Conservation (phyloP, 1,284 basidiomycete genomes). For the Irpex sp. region DNA sequence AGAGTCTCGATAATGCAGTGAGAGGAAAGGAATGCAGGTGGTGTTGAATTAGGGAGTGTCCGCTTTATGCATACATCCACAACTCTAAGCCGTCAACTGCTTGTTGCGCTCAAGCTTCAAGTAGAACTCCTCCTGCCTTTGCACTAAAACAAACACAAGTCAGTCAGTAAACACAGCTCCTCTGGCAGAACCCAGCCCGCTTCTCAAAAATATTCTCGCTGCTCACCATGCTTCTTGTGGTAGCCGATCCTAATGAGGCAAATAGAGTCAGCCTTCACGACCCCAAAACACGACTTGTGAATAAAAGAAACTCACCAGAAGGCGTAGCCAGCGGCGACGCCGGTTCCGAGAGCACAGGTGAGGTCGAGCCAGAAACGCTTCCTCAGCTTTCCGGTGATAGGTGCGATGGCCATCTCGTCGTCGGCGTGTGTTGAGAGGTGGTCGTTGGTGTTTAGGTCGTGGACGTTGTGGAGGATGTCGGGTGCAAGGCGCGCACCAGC, state of each 20-base stretch:
- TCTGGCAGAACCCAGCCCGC: neutral
- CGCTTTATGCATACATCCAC: slow-evolving; percentile 4
- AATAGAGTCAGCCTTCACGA: slow-evolving; percentile 14
- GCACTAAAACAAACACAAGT: slow-evolving; percentile 42
- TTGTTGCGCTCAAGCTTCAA: slow-evolving; percentile 68
- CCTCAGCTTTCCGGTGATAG: slow-evolving; percentile 86
- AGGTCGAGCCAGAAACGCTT: slow-evolving; percentile 85
- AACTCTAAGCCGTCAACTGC: slow-evolving; percentile 24
- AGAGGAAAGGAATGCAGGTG: neutral
- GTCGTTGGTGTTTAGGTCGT: slow-evolving; percentile 1
- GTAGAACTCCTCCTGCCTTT: slow-evolving; percentile 79
- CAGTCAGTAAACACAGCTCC: neutral
- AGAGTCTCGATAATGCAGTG: neutral
- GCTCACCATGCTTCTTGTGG: slow-evolving; percentile 72
- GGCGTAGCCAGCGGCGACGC: slow-evolving; percentile 63
- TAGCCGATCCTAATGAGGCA: slow-evolving; percentile 63
- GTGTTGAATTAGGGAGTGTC: neutral
- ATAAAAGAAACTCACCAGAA: slow-evolving; percentile 63
- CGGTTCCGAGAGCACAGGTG: slow-evolving; percentile 67
- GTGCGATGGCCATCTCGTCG: slow-evolving; percentile 70
- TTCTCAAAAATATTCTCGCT: neutral
- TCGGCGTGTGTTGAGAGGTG: slow-evolving; percentile 2
- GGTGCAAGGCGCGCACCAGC: slow-evolving; percentile 8
- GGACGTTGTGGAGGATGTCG: slow-evolving; percentile 8
- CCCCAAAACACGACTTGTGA: slow-evolving; percentile 9